Evolutionary conservation across 225 moss, liverwort and hornwort species (phyloP), one percentile per base, ranked within the genome.

Genomic region (Thuidium tamariscinum): DNA sequence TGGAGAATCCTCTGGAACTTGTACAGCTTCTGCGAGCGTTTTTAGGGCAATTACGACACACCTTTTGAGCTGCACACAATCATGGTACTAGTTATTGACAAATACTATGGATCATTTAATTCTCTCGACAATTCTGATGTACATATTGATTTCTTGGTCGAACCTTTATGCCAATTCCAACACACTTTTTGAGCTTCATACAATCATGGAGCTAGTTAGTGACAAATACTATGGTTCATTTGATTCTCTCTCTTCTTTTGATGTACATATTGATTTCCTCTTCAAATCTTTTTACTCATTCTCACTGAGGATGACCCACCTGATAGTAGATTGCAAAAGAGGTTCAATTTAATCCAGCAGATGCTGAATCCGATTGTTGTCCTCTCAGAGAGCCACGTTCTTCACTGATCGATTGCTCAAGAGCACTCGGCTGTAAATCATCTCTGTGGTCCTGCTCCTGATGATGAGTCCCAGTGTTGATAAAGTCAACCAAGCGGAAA

Each of bases 1-100:
- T 95, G 39, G 97, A 98, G 84, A 95, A 91, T 61, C 94, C 97
- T 12, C 83, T 95, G 87, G 88, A 81, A 83, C 82, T 97, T 54
- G 86, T 95, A 23, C 95, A 91, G 34, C 88, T 92, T 13, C 36
- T 96, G 56, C 92, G 92, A 77, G 76, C 75, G 21, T 97, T 97
- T 76, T 26, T 93, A 44, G 56, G 56, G 32, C 80, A 83, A 39
- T 23, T 84, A 10, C 25, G 26, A 37, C 36, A 27, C 15, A 37
- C 29, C 37, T 22, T 36, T 61, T 48, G 83, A 83, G 71, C 57
- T 71, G 57, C 17, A 44, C 44, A 57, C 34, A 57, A 44, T 32
- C 34, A 42, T 44, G 72, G 72, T 44, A 44, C 26, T 49, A n/a
- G 46, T 27, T 39, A 59, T 11, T 44, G 16, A 83, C 23, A 44